Evolutionary conservation across 176 grass and related monocot genomes (phyloP), one percentile per base, ranked within the genome.

Genomic region (Metroxylon sagu): DNA sequence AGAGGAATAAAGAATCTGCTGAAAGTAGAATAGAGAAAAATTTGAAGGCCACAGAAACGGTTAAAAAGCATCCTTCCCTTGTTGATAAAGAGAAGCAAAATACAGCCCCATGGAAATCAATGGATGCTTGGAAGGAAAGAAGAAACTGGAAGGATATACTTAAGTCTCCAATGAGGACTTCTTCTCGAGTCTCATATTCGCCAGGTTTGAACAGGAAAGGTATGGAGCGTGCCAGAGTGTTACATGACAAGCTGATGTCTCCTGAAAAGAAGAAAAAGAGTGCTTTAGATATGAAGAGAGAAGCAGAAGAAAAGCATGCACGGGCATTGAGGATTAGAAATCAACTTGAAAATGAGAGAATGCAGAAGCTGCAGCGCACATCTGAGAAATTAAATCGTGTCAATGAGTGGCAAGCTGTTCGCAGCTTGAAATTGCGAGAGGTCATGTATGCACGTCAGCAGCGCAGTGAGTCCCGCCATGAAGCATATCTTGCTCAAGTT

Each of bases 101-200:
- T 66, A 57, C 76, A 53, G 51, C 65, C 56, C 70, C 76, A 21
- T 91, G 93, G 93, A 98, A 83, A 59, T 83, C 81, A 2, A 85
- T 98, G 87, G 79, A 98, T 83, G 93, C 93, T 70, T 98, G 93
- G 93, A 98, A 98, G 53, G 93, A 92, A 75, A 98, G 85, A 72
- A 80, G 93, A 80, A 98, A 98, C 67, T 98, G 87, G 93, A 84
- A 98, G 65, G 87, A 98, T 74, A 88, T 98, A 83, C 74, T 98
- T 56, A 98, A 88, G 79, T 92, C 87, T 74, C 87, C 87, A 74
- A 66, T 80, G 58, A 75, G 82, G 19, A 80, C 49, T 84, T 85
- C 69, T 60, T 68, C 78, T 56, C 84, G 81, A 69, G 81, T 85
- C 29, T 98, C 81, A 43, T 82, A 88, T 72, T 88, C 87, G 52